Evolutionary conservation across 805 yeast species (phyloP).

Genomic region (Candida palmyrensis): DNA sequence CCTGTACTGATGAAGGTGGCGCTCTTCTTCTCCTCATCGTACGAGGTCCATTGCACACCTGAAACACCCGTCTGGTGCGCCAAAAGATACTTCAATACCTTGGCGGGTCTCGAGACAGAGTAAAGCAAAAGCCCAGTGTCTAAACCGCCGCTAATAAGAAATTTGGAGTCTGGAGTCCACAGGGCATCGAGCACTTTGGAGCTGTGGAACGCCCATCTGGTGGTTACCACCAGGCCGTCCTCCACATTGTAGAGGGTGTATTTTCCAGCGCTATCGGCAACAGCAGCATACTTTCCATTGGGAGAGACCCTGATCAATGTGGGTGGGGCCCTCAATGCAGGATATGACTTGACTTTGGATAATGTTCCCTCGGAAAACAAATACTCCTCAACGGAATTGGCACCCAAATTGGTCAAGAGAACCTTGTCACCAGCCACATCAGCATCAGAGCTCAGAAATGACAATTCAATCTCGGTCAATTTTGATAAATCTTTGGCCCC

Average conservation of each 20-base stretch:
- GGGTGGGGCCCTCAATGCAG: constrained; percentile 57
- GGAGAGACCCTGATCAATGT: constrained; percentile 67
- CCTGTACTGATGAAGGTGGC: constrained; percentile 65
- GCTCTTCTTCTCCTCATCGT: constrained; percentile 16
- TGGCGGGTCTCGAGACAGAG: constrained; percentile 72
- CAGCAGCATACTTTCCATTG: constrained; percentile 62
- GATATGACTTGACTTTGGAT: constrained; percentile 39
- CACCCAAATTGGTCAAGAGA: constrained; percentile 25
- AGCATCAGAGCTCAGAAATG: constrained; percentile 19
- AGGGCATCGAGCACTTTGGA: constrained; percentile 70
- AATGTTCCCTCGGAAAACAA: constrained; percentile 9
- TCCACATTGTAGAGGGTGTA: constrained; percentile 61
- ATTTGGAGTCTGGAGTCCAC: constrained; percentile 75
- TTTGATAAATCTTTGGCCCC: constrained; percentile 7
- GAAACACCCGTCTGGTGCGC: constrained; percentile 89
- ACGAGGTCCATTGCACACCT: constrained; percentile 63
- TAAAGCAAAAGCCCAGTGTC: constrained; percentile 81
- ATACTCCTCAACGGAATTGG: constrained; percentile 26
- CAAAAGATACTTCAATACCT: constrained; percentile 65
- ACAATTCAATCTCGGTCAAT: constrained; percentile 13
- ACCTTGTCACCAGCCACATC: constrained; percentile 16
- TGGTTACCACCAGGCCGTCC: constrained; percentile 58
- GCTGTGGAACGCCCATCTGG: constrained; percentile 95
- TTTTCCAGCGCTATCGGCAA: constrained; percentile 85
- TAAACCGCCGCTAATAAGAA: constrained; percentile 71